Conservation (phyloP, 2,329 filamentous ascomycete species). For the Pezicula neosporulosa region DNA sequence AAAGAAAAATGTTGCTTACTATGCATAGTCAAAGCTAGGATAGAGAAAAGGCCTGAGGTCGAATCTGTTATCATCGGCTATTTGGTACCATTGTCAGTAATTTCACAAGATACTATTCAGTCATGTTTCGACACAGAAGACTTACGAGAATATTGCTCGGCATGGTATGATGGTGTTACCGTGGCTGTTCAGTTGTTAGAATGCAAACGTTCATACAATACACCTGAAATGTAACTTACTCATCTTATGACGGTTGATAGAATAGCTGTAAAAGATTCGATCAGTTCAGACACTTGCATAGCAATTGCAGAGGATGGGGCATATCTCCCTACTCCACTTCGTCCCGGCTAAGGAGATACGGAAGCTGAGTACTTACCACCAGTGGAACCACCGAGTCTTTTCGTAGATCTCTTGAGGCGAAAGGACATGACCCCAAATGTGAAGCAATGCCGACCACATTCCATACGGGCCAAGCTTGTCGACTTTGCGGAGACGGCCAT, state of each 20-base stretch:
- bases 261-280: conserved; percentile 36
- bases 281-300: conserved; percentile 15
- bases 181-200: conserved; percentile 6
- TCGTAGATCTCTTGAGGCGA: conserved; percentile 40
- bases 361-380: background rate
- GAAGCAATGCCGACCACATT: conserved; percentile 42
- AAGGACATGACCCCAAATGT: conserved; percentile 39
- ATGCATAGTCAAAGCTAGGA: too few relatives aligned
- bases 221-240: conserved; percentile 39
- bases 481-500: conserved; percentile 41
- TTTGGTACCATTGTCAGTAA: too few relatives aligned
- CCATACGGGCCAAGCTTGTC: conserved; percentile 44
- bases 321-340: too few relatives aligned
- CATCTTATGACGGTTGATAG: conserved; percentile 62
- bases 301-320: too few relatives aligned
- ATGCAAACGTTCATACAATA: too few relatives aligned
- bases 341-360: conserved; percentile 21
- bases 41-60: too few relatives aligned
- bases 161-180: conserved; percentile 20
- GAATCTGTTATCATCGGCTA: too few relatives aligned
- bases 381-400: conserved; percentile 42
- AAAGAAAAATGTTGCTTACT: too few relatives aligned
- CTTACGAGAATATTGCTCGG: conserved; percentile 47
- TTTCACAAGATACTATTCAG: too few relatives aligned
- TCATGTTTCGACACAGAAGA: too few relatives aligned